Base-by-base conservation (phyloP, 2,329 filamentous ascomycete species). In the Coccinonectria pachysandricola region DNA sequence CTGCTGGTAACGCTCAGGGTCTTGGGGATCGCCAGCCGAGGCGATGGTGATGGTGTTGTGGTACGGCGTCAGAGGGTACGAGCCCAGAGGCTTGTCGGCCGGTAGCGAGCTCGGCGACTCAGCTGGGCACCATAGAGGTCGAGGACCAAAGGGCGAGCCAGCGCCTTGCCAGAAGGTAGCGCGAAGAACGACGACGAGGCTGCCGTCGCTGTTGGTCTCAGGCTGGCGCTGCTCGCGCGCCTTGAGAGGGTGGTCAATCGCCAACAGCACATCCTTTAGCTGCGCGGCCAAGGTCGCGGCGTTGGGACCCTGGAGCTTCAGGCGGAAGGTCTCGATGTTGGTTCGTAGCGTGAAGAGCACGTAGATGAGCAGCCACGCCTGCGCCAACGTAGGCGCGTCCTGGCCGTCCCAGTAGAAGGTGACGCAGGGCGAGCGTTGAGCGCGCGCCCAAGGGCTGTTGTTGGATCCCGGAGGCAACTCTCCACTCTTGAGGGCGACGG, bases 151-250 rank as follows among this genome's bases (percentile, higher is more conserved):
- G 6, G 77, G 77, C 1, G 75, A 78, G 11, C 68, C 75, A 15
- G 76, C 76, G 23, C 76, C 76, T 43, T 80, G 76, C 75, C 76
- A 81, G 59, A 81, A 80, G 17, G 74, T 62, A 49, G 59, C 60
- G 35, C 66, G 62, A 30, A 68, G 57, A 28, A 66, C 46, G 24
- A 71, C 43, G 7, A 56, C 48, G 35, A 49, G 53, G 26, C 54
- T 50, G 13, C 45, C 48, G 23, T 49, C 47, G 23, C 40, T 30
- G 32, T 39, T 40, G 6, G 31, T 30, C 1, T 32, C 26, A n/a
- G 33, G 12, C 29, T 40, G 17, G 16, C 42, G 31, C 43, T 48
- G 42, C 45, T 53, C 42, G 17, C 45, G 35, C 2, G 47, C 59
- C 36, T 45, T 39, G 33, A 48, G 37, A 4, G 67, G 65, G 41